These are phyloP conservation scores for Boletus patriciae DNA, from an alignment of 768 basidiomycete species.

Conservation along the genomic window DNA sequence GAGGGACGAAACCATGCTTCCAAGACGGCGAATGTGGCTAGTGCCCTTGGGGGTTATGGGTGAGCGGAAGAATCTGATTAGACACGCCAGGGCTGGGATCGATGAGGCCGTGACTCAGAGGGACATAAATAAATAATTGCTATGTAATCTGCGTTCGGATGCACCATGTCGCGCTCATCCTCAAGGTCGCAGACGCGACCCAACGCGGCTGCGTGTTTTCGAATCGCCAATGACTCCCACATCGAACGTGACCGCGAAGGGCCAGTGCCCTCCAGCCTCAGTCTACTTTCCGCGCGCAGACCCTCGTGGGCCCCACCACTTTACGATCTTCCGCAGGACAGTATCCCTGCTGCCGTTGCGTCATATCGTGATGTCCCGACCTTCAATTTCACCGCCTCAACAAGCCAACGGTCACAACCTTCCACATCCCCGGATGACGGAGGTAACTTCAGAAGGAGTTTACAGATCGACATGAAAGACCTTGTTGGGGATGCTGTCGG, in stretches of 20 bases:
- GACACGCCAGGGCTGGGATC: conserved; percentile 2
- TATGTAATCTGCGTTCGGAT: no score
- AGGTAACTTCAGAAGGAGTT: conserved; percentile 53
- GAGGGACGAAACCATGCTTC: conserved; percentile 33
- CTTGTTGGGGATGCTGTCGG: conserved; percentile 82
- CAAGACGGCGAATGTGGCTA: conserved; percentile 4
- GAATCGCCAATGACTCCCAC: conserved; percentile 17
- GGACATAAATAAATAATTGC: no score
- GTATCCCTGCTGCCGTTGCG: conserved; percentile 14
- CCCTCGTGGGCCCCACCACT: conserved; percentile 36
- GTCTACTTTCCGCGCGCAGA: conserved; percentile 34
- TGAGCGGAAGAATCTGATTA: conserved; percentile 4
- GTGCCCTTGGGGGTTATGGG: not conserved
- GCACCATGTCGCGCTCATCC: conserved; percentile 28
- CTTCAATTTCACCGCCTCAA: conserved; percentile 17
- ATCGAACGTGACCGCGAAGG: conserved; percentile 26
- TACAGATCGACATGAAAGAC: conserved; percentile 78
- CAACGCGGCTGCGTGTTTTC: conserved; percentile 2
- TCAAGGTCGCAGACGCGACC: conserved; percentile 20
- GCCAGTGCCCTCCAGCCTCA: conserved; percentile 29
- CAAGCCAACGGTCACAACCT: conserved; percentile 14
- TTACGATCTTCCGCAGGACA: conserved; percentile 29
- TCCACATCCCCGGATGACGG: conserved; percentile 51
- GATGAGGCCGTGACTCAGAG: no score
- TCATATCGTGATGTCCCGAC: conserved; percentile 34